phyloP scores from a whole-genome alignment of 805 yeast genomes.

The Hyphopichia homilentoma region DNA sequence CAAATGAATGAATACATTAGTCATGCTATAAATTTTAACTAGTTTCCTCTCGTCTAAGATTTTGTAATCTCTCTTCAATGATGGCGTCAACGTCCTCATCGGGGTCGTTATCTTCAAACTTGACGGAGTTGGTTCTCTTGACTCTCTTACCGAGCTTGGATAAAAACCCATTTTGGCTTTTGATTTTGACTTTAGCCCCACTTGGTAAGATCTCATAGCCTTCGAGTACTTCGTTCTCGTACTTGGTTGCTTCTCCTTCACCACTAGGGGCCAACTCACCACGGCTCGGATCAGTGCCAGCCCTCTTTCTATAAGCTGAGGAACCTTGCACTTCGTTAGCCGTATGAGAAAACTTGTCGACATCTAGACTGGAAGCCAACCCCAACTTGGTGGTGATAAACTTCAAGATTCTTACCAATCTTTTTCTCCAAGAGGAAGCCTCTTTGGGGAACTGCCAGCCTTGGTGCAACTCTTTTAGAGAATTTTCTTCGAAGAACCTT shows the following conservation, averaged over 20 bases:
- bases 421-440: constrained; percentile 17
- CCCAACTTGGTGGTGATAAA: constrained; percentile 15
- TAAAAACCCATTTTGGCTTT: constrained; percentile 12
- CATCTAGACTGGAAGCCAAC: constrained; percentile 7
- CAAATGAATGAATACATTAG: no score
- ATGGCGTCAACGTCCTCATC: constrained; percentile 53
- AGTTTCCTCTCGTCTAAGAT: no score
- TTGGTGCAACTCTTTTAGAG: constrained; percentile 69
- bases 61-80: constrained; percentile 43
- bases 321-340: constrained; percentile 28
- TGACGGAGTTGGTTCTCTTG: constrained; percentile 26
- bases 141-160: constrained; percentile 36
- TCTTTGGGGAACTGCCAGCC: constrained; percentile 71
- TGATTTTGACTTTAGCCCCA: constrained; percentile 57
- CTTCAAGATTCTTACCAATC: constrained; percentile 3
- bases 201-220: constrained; percentile 67
- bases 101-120: constrained; percentile 10
- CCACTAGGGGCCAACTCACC: constrained; percentile 51
- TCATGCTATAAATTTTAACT: no score
- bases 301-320: constrained; percentile 43
- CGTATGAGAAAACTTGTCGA: background rate
- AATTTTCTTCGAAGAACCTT: constrained; percentile 64
- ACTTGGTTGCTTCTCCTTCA: constrained; percentile 28
- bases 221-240: constrained; percentile 22
- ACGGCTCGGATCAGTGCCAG: constrained; percentile 43